These are phyloP conservation scores for Pestalotiopsis sp. DNA, from an alignment of 2,329 filamentous ascomycete genomes.

Conservation along the genomic window DNA sequence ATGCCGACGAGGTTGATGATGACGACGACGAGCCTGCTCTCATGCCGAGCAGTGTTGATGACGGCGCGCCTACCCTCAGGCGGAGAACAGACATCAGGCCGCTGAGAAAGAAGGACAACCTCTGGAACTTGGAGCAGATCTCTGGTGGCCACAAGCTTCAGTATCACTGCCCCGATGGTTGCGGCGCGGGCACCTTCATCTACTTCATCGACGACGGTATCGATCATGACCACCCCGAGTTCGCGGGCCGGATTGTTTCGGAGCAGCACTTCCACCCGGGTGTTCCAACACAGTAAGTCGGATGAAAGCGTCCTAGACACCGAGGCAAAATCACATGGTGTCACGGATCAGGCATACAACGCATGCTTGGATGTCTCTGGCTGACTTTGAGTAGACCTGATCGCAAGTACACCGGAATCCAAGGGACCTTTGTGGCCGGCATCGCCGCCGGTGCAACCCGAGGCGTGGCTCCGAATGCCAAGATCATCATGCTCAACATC, in stretches of 20 bases:
- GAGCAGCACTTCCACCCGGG: not conserved
- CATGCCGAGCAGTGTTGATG: not conserved
- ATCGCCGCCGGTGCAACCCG: conserved; percentile 40
- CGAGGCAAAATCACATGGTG: not conserved
- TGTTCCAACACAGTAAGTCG: not conserved
- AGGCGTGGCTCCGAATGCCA: conserved; percentile 42
- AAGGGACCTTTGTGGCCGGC: conserved; percentile 46
- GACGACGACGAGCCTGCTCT: not conserved
- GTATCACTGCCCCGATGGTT: conserved; percentile 17
- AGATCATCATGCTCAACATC: conserved; percentile 49
- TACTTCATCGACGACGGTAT: conserved; percentile 58
- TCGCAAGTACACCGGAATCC: conserved; percentile 36
- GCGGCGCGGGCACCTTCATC: conserved; percentile 41
- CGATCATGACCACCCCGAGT: conserved; percentile 41
- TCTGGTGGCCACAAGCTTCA: not conserved
- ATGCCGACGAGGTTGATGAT: not conserved
- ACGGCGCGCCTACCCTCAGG: not conserved
- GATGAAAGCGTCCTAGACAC: too few species aligned
- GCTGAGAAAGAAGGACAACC: not conserved
- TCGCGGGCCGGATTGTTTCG: conserved; percentile 33
- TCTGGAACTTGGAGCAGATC: not conserved
- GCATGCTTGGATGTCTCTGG: not conserved
- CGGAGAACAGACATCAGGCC: not conserved
- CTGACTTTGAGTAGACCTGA: not conserved
- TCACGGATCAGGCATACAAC: not conserved